Evolutionary conservation across 768 basidiomycete genomes (phyloP), one percentile per base, ranked within the genome.

Genomic region (Mycena sanguinolenta): DNA sequence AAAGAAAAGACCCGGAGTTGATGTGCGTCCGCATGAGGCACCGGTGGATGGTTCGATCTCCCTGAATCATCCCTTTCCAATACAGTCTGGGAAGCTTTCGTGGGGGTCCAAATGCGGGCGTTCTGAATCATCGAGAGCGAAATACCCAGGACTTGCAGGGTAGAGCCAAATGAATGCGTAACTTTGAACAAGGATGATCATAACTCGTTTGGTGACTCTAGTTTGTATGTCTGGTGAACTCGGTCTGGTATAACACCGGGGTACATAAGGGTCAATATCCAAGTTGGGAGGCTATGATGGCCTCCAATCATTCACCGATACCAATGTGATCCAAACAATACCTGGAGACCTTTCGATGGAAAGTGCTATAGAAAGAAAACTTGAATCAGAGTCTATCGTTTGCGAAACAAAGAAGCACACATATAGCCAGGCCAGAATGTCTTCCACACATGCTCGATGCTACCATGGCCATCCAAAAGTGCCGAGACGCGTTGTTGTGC

Each of bases 231-330:
- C 17, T 30, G 16, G 27, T 53, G 25, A 30, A 53, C 52, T 27
- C 30, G 52, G 27, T 53, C 52, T 49, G 46, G 46, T 49, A 49
- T 49, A 49, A 21, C n/a, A 23, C 46, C 46, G 52, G 12, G 16
- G 30, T 25, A 68, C 52, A 78, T 78, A 75, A 38, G 36, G 36
- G 36, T 44, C 42, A 17, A 44, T 44, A 8, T 44, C 4, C 42
- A 44, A 16, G 42, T 44, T 44, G 10, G 42, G 19, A 44, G 19
- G 12, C 19, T 16, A 16, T 16, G 10, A 7, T 44, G 42, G 42
- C 14, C 14, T 44, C 12, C 14, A 44, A 44, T 44, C 19, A 44
- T 44, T 44, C 42, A 44, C 42, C 42, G 19, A 44, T 44, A 14
- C 42, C 42, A 17, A 44, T 44, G 10, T 44, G 42, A 44, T 44